Base-by-base conservation (phyloP, 768 basidiomycete genomes). In the Leccinum aurantiacum region DNA sequence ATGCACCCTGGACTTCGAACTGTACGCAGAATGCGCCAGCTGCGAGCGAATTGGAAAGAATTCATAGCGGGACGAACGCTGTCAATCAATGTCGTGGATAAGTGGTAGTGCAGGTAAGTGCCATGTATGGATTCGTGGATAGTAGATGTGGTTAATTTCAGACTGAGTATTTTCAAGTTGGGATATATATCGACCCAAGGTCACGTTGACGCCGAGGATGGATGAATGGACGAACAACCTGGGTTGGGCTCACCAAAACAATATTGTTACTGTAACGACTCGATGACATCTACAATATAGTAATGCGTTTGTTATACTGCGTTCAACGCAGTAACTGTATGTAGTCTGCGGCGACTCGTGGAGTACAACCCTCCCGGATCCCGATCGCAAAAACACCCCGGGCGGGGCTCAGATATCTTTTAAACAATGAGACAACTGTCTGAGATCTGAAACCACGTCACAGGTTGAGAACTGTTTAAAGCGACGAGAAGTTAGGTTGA, bases 1-100 rank as follows among this genome's bases (percentile, higher is more conserved):
- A 93, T 37, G 91, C 93, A 2, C 91, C 93, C 71, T 96, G 94
- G 0, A 95, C 91, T 54, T 91, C 91, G 63, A 91, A 84, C 68
- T 95, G 93, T 17, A 93, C 78, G 65, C 84, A 93, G 76, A 95
- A 96, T 0, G 92, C 93, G 9, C 92, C 92, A 0, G 91, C 91
- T 0, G 90, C 68, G 9, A 97, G 86, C 1, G 77, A 74, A 6
- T 67, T 74, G 3, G 94, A 94, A 7, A 96, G 65, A 65, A 93
- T 90, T 94, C 93, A 95, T 1, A 95, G 78, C 0, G 89, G 89
- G 65, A 91, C 89, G 75, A 84, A 84, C 24, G 71, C 79, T 71
- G 49, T 64, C 25, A 19, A 37, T 57, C n/a, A 27, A 22, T 35
- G 41, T 48, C n/a, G 6, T 24, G 33, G 10, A 15, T 58, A 8